Base-by-base conservation (phyloP, 2,329 filamentous ascomycete genomes). In the Sclerotinia spermophila region DNA sequence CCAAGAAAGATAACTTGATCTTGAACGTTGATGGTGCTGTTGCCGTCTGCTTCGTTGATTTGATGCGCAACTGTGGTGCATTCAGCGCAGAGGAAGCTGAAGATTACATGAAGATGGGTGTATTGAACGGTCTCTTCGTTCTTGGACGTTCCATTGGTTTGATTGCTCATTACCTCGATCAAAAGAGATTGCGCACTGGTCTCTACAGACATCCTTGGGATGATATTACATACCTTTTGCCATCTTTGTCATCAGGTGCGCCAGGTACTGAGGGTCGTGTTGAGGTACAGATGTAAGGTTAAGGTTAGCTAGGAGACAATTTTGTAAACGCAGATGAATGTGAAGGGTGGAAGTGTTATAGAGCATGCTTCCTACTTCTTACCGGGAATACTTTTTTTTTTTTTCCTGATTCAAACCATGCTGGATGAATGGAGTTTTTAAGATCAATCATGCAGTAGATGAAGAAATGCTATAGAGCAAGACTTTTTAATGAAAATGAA, bases 1-100 rank as follows among this genome's bases (percentile, higher is more conserved):
- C 94, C 76, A 99, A 99, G 92, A 99, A 99, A 89, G 96, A 99
- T 86, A 99, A 98, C 88, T 89, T 99, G 77, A 99, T 99, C 79
- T 90, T 99, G 80, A 99, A 99, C 87, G 96, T 99, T 72, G 96
- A 98, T 81, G 96, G 96, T 79, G 97, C 93, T 82, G 92, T 99
- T 80, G 96, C 96, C 76, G 96, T 99, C 82, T 97, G 94, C 91
- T 99, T 99, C 81, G 94, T 99, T 76, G 96, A 99, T 80, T 87
- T 99, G 74, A 87, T 99, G 84, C 93, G 96, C 84, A 97, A 97
- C 89, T 97, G 94, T 82, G 96, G 96, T 82, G 95, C 96, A 70
- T 99, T 99, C 89, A 95, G 91, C 76, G 82, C 89, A 64, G 96
- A 99, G 84, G 96, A 99, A 86, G 94, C 94, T 67, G 96, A 99